Percentiles rank a stretch among this genome's conserved stretches.
These are phyloP conservation scores for Macrolepiota fuliginosa DNA, from an alignment of 768 basidiomycete genomes.

Conservation along the genomic window DNA sequence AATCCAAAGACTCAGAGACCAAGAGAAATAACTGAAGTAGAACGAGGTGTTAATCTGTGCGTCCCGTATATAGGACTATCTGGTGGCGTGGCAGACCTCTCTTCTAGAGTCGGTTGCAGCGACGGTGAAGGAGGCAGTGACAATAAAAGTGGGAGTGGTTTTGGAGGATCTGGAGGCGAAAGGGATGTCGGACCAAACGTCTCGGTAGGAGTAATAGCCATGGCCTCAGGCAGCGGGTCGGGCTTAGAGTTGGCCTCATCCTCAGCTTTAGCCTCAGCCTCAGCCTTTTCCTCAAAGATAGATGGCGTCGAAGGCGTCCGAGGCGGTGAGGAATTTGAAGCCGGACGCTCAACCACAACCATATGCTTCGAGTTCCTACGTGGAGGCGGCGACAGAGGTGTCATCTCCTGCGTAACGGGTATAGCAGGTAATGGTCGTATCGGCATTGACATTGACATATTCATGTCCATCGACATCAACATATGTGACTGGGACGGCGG, in stretches of 20 bases:
- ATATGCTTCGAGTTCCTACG: constrained; percentile 56
- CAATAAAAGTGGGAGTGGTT: constrained; percentile 29
- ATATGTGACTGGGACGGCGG: constrained; percentile 14
- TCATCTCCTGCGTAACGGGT: constrained; percentile 24
- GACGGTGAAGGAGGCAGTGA: constrained; percentile 44
- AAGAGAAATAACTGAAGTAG: constrained; percentile 53
- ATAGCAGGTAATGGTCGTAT: constrained; percentile 16
- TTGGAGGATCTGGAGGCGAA: constrained; percentile 7
- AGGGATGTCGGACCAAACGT: constrained; percentile 1
- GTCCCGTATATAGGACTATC: constrained; percentile 24
- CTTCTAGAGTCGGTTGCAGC: constrained; percentile 15
- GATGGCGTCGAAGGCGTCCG: constrained; percentile 1
- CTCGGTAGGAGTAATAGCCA: constrained; percentile 1
- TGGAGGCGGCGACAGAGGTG: constrained; percentile 60
- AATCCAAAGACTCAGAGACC: constrained; percentile 42
- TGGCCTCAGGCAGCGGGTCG: constrained; percentile 2
- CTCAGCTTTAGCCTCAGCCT: background rate
- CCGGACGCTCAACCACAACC: constrained; percentile 28
- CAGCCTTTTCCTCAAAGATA: constrained; percentile 10
- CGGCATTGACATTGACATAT: background rate
- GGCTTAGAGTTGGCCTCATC: background rate
- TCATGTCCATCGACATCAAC: background rate
- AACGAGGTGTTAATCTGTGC: constrained; percentile 36
- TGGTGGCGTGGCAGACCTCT: constrained; percentile 25
- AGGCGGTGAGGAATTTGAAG: background rate